phyloP scores from a whole-genome alignment of 352 stramenopile genomes.

The Peronosclerospora sorghi region DNA sequence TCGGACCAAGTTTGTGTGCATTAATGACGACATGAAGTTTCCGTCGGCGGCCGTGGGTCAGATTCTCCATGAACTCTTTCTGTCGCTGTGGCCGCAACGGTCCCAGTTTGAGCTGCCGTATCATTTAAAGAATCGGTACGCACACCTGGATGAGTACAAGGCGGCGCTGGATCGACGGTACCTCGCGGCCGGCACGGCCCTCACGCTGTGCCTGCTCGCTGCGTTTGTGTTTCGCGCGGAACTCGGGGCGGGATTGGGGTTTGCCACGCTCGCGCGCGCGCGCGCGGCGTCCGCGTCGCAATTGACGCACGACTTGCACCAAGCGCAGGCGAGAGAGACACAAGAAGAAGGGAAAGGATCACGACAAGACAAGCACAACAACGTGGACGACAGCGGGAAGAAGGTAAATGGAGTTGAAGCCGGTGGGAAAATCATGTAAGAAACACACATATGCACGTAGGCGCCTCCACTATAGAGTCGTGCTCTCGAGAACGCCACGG shows the following conservation, averaged over 20 bases:
- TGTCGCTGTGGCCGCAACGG: constrained; percentile 84
- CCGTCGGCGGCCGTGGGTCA: constrained; percentile 69
- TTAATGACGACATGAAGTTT: constrained; percentile 93
- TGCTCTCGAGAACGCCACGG: too few species aligned
- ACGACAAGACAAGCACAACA: too few species aligned
- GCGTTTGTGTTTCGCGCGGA: constrained; percentile 45
- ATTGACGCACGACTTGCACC: constrained; percentile 40
- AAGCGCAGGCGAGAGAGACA: too few species aligned
- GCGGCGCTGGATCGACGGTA: constrained; percentile 37
- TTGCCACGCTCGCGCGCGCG: constrained; percentile 55
- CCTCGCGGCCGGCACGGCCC: constrained; percentile 21
- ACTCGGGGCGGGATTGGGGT: constrained; percentile 43
- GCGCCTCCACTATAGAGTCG: too few species aligned
- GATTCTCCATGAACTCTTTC: constrained; percentile 88
- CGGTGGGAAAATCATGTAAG: too few species aligned
- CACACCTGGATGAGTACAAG: constrained; percentile 72
- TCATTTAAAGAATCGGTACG: constrained; percentile 79
- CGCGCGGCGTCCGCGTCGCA: constrained; percentile 55
- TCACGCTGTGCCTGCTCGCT: constrained; percentile 27
- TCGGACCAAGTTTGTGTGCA: constrained; percentile 92
- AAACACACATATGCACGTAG: too few species aligned
- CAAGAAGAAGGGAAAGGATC: too few species aligned
- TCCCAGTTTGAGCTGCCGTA: constrained; percentile 88
- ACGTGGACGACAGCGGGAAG: too few species aligned
- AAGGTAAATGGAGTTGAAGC: too few species aligned